Base-by-base conservation (phyloP, 202 grass and related monocot genomes). In the Saccharum hybrid region DNA sequence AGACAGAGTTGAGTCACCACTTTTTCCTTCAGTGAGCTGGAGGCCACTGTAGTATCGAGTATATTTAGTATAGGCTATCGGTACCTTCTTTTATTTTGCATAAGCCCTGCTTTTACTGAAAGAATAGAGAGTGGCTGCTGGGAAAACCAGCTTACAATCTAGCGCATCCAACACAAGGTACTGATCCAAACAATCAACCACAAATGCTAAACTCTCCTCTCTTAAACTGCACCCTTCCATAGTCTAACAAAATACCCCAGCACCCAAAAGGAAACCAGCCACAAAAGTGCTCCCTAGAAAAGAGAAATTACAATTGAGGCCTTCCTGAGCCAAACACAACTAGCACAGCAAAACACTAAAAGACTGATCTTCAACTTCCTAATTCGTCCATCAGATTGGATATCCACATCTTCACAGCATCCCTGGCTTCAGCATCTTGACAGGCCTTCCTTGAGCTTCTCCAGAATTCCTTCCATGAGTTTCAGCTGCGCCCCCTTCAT, bases 21-120 rank as follows among this genome's bases (percentile, higher is more conserved):
- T 8, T 26, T 63, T 62, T 34, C 61, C 66, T 85, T 63, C 10
- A 74, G 34, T 74, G 16, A 79, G 33, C 57, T 80, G 33, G 41
- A 73, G 21, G 4, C 38, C 46, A 79, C 26, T 1, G 3, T 38
- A 62, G 33, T 68, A 13, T 28, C 66, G 15, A 82, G 60, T 80
- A 42, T 22, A 49, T 68, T 74, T 11, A 3, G 12, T 38, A 10
- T 7, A 51, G 41, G 62, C 10, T 82, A 70, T n/a, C 12, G 28
- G 7, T 62, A 7, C 3, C 9, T 49, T 77, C 12, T 15, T 42
- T 13, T 72, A 45, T 22, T 39, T 60, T 59, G 19, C 19, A 59
- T 59, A 59, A 59, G n/a, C 56, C 7, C 52, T 59, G 1, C n/a
- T 22, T 59, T 59, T 59, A 22, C 56, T 22, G 56, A 59, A 59